Evolutionary conservation across 1,139 yeast species (phyloP), one percentile per base, ranked within the genome.

Genomic region (Geotrichum bryndzae): DNA sequence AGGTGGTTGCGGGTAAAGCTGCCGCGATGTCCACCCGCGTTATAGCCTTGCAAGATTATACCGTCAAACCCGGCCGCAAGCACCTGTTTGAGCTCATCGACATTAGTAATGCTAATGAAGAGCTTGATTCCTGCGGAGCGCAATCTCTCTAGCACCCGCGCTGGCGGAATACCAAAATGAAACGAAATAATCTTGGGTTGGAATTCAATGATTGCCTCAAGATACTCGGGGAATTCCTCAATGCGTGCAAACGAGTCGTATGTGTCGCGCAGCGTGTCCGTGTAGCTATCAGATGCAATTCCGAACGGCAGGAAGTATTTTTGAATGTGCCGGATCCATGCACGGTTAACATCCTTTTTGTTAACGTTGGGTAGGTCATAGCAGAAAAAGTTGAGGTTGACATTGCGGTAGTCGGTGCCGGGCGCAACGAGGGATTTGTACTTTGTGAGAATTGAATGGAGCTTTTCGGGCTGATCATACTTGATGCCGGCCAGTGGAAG

Each of bases 91-190:
- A 35, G 41, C 31, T 53, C 56, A 35, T 8, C 50, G 3, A 23
- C 31, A n/a, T 18, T 53, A 15, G 56, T 53, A 11, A 53, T n/a
- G 31, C 50, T 22, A 5, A 53, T 27, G 8, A 41, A 22, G 10
- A 23, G n/a, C n/a, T 27, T 13, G 4, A 31, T 41, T 2, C 33
- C 25, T 11, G n/a, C 29, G 2, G 18, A 50, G n/a, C 33, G 48
- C n/a, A 53, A 23, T 10, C 25, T 10, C 15, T 35, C 15, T 6
- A 53, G 50, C 22, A 53, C 41, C 50, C 56, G 41, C 7, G 15
- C 18, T 8, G 58, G 48, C 33, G 58, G 58, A 22, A 55, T 27
- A 27, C 58, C 58, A 50, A 55, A 55, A n/a, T 55, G 58, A 27
- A 55, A 55, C 18, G 53, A 45, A 3, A 48, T 52, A 8, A 55